Base-by-base conservation (phyloP, 305 asterid species). In the Solanum hybrid region DNA sequence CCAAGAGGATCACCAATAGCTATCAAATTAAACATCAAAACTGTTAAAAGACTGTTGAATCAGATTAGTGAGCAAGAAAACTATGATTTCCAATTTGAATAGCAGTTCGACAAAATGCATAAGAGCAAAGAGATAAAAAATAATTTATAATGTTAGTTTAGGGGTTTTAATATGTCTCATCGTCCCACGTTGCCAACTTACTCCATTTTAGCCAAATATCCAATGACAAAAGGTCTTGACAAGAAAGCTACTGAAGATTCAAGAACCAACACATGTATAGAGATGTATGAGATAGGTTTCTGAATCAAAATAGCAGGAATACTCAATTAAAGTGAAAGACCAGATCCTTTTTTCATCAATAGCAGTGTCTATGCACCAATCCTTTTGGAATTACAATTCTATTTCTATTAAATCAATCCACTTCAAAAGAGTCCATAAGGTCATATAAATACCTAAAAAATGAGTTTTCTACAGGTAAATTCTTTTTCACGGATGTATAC, bases 1-100 rank as follows among this genome's bases (percentile, higher is more conserved):
- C 99, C 99, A 64, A 97, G 96, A 90, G 99, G 99, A 93, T 96
- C 99, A 66, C 95, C 95, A 42, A 93, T 79, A 88, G 99, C 99
- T 96, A 97, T 93, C 91, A 91, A 80, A 89, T 87, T 72, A 82
- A 56, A 79, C 24, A 89, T 88, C 88, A 91, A 36, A 88, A 90
- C 87, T 51, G 88, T 42, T 66, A 85, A 90, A 6, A n/a, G 82
- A 72, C 40, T 90, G 75, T 26, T 87, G 51, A 89, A 79, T 82
- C 69, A 87, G 85, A 38, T 36, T 40, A 42, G 26, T 72, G 72
- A 56, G 76, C 91, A 69, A 79, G 79, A 86, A 80, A 46, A 35
- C 31, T 73, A 80, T 37, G 46, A 69, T 34, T 66, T 60, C 34
- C 42, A 46, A 51, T 84, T n/a, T 84, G 87, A 84, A 56, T 11